These are phyloP conservation scores for Lyophyllum atratum DNA, from an alignment of 768 basidiomycete species.

Conservation along the genomic window DNA sequence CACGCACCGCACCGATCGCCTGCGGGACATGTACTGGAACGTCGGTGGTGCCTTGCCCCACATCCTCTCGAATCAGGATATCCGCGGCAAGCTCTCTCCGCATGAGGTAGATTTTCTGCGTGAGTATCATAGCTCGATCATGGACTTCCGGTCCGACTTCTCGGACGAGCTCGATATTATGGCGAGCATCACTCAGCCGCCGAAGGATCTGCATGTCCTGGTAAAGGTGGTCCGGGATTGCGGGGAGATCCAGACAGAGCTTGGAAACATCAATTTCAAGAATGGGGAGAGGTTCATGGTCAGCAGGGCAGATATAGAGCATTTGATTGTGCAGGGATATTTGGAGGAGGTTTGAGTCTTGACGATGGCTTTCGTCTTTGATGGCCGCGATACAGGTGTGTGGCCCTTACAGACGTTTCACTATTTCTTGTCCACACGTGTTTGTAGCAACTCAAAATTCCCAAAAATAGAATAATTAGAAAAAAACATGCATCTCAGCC, in stretches of 20 bases:
- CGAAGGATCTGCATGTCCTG: conserved; percentile 86
- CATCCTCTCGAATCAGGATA: conserved; percentile 66
- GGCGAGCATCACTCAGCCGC: conserved; percentile 78
- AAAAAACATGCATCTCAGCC: too few species aligned
- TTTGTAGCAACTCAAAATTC: too few species aligned
- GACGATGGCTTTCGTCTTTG: too few species aligned
- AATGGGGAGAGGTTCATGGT: conserved; percentile 92
- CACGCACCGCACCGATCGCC: conserved; percentile 77
- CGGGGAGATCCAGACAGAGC: conserved; percentile 89
- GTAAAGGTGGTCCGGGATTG: conserved; percentile 89
- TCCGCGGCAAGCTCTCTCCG: conserved; percentile 73
- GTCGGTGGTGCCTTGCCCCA: conserved; percentile 86
- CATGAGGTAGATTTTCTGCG: conserved; percentile 60
- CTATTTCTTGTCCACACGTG: too few species aligned
- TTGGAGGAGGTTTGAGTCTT: conserved; percentile 83
- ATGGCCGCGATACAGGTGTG: too few species aligned
- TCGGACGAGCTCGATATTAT: conserved; percentile 87
- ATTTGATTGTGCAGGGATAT: conserved; percentile 91
- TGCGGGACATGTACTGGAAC: conserved; percentile 89
- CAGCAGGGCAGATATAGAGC: conserved; percentile 86
- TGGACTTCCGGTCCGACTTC: conserved; percentile 84
- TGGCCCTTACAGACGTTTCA: too few species aligned
- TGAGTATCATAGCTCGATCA: conserved; percentile 76
- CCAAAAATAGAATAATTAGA: too few species aligned
- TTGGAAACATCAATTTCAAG: conserved; percentile 87